Percentiles rank a stretch among this genome's conserved stretches.
Conservation (phyloP, 305 asterid species). For the Solanum hybrid region DNA sequence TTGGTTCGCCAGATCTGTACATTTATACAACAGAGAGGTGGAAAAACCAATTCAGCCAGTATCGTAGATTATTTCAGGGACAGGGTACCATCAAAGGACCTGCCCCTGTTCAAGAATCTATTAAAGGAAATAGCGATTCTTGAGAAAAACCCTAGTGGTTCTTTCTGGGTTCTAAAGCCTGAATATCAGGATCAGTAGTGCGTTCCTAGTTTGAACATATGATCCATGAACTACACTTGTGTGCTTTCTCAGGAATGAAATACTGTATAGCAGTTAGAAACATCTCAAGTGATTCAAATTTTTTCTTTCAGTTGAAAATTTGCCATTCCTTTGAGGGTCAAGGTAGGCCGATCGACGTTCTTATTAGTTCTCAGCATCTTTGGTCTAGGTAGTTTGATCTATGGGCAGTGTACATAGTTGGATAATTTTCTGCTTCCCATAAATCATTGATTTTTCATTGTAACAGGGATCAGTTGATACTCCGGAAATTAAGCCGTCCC, state of each 20-base stretch:
- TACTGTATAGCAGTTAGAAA: neutral
- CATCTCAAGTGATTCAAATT: neutral
- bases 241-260: neutral
- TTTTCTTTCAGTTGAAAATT: neutral
- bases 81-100: slow-evolving; percentile 70
- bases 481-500: neutral
- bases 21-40: slow-evolving; percentile 71
- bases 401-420: neutral
- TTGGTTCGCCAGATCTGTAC: slow-evolving; percentile 86
- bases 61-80: slow-evolving; percentile 73
- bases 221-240: neutral
- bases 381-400: neutral
- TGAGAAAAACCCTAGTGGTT: slow-evolving; percentile 56
- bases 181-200: slow-evolving; percentile 45
- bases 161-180: slow-evolving; percentile 72
- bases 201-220: neutral
- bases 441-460: neutral
- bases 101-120: slow-evolving; percentile 79
- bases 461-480: neutral
- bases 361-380: neutral
- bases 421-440: neutral
- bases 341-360: neutral
- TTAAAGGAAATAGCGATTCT: slow-evolving; percentile 81
- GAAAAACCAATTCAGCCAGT: slow-evolving; percentile 56
- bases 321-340: neutral